phyloP scores from a whole-genome alignment of 257 asterid species.

The Solanum pennellii region DNA sequence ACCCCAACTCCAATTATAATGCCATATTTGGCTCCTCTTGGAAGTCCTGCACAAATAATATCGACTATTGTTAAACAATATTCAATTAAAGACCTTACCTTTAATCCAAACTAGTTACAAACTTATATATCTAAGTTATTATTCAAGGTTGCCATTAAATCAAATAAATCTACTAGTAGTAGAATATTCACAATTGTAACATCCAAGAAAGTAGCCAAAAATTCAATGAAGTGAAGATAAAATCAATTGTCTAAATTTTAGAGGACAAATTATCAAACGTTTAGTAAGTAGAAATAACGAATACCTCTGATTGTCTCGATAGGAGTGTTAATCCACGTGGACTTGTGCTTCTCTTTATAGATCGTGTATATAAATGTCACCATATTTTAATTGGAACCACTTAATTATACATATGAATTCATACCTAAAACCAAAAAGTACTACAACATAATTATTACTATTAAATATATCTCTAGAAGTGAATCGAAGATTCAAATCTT shows the following conservation, averaged over 20 bases:
- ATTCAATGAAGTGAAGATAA: not conserved
- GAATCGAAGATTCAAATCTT: not conserved
- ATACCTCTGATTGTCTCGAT: not conserved
- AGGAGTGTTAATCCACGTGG: not conserved
- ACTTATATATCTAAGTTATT: not conserved
- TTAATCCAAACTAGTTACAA: not conserved
- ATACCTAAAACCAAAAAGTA: not conserved
- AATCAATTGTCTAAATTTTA: too few species aligned
- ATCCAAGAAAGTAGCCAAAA: not conserved
- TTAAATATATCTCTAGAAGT: not conserved
- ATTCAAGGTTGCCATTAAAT: not conserved
- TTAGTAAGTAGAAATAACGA: not conserved
- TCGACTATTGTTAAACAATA: not conserved
- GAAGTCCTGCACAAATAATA: constrained; percentile 32
- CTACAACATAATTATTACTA: too few species aligned
- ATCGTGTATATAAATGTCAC: too few species aligned
- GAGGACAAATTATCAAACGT: not conserved
- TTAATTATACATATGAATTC: too few species aligned
- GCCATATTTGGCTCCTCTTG: constrained; percentile 62
- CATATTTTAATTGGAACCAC: not conserved
- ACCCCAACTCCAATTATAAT: constrained; percentile 58
- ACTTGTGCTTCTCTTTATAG: not conserved
- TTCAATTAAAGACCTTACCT: not conserved
- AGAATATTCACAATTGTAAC: not conserved
- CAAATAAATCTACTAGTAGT: not conserved